Evolutionary conservation across 2,329 filamentous ascomycete genomes (phyloP).

Genomic region (Thielaviopsis populi): DNA sequence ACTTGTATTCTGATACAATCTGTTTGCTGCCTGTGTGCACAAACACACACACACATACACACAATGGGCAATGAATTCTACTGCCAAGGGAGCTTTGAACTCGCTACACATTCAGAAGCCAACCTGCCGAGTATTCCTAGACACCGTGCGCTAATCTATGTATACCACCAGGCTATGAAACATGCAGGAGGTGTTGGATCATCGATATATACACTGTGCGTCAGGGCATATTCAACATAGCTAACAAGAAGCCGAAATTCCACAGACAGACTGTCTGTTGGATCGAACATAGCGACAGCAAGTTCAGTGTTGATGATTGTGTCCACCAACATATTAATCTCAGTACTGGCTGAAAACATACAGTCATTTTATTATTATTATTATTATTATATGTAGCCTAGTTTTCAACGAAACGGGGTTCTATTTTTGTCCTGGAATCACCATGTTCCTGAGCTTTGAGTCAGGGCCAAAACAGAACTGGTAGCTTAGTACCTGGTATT

Average conservation of each 20-base stretch:
- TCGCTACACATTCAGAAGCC: background rate
- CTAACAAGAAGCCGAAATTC: background rate
- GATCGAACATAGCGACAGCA: background rate
- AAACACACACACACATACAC: background rate
- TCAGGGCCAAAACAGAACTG: too few species aligned
- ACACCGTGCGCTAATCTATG: slow-evolving; percentile 2
- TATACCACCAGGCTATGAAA: background rate
- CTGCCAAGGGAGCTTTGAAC: background rate
- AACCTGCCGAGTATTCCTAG: background rate
- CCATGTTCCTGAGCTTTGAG: too few species aligned
- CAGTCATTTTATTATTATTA: background rate
- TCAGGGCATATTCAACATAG: background rate
- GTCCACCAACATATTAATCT: too few species aligned
- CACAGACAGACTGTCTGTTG: background rate
- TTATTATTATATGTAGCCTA: background rate
- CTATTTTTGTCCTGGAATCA: too few species aligned
- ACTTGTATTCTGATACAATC: background rate
- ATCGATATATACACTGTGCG: background rate
- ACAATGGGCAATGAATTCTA: background rate
- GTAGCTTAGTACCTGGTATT: too few species aligned
- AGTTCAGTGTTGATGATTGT: too few species aligned
- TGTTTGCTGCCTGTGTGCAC: too few species aligned
- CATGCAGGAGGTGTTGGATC: background rate
- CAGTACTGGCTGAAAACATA: background rate
- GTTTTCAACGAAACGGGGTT: background rate